phyloP scores from a whole-genome alignment of 768 basidiomycete genomes.

The Boletus bicolor region DNA sequence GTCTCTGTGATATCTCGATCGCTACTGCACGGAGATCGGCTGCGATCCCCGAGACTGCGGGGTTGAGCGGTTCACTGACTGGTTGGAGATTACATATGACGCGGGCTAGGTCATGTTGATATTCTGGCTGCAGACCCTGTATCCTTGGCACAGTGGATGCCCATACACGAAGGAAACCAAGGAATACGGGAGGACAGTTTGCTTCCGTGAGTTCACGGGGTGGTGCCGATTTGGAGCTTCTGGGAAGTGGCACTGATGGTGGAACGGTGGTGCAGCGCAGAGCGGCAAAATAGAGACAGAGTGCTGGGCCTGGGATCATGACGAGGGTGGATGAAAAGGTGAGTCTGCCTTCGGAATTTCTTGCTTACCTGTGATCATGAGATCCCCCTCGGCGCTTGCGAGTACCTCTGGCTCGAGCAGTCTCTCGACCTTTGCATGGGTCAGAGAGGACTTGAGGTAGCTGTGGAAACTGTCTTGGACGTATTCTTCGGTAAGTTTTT shows the following conservation, averaged over 20 bases:
- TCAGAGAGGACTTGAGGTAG: conserved; percentile 75
- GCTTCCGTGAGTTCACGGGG: conserved; percentile 57
- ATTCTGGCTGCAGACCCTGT: conserved; percentile 56
- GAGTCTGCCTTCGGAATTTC: background rate
- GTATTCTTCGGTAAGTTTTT: conserved; percentile 55
- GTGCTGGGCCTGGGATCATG: conserved; percentile 56
- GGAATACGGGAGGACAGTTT: conserved; percentile 71
- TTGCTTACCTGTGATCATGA: conserved; percentile 79
- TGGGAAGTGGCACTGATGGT: conserved; percentile 78
- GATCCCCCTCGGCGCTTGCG: conserved; percentile 74
- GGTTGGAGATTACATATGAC: conserved; percentile 63
- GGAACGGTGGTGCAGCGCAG: conserved; percentile 71
- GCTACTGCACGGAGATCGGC: conserved; percentile 83
- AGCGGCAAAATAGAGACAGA: conserved; percentile 84
- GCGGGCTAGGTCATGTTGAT: conserved; percentile 80
- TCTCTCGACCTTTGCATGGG: conserved; percentile 72
- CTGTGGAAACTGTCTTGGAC: conserved; percentile 80
- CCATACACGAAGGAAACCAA: conserved; percentile 73
- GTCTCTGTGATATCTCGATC: conserved; percentile 81
- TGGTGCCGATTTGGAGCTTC: conserved; percentile 41
- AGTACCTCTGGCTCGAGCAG: conserved; percentile 71
- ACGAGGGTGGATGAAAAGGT: background rate
- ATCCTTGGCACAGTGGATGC: conserved; percentile 60
- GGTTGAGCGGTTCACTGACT: conserved; percentile 39
- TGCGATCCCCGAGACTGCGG: conserved; percentile 56